Evolutionary conservation across 1,284 basidiomycete genomes (phyloP).

Genomic region (Pterulicium gracile): DNA sequence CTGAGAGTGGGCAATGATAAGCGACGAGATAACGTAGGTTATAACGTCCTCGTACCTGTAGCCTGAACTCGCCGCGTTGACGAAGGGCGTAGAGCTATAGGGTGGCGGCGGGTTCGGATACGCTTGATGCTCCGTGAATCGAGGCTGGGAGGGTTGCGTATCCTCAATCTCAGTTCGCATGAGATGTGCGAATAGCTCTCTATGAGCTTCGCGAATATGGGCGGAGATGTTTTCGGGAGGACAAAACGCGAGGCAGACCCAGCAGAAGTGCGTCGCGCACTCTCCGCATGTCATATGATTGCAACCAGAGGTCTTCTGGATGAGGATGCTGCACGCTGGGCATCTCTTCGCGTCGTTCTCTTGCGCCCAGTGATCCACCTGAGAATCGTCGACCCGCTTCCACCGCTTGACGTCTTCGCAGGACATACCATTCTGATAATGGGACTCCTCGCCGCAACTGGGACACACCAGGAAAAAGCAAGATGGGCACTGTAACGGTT

Average conservation of each 20-base stretch:
- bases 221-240: constrained; percentile 7
- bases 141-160: neutral
- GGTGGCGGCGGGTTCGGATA: neutral
- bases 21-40: too few relatives aligned
- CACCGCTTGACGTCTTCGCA: constrained; percentile 35
- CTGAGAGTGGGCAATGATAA: too few relatives aligned
- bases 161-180: neutral
- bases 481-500: constrained; percentile 53
- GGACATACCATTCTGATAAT: constrained; percentile 32
- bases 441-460: constrained; percentile 51
- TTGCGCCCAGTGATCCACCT: constrained; percentile 39
- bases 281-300: constrained; percentile 16
- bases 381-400: constrained; percentile 18
- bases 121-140: neutral
- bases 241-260: constrained; percentile 14
- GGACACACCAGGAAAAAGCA: constrained; percentile 62
- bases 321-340: constrained; percentile 53
- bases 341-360: constrained; percentile 59
- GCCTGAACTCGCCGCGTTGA: neutral
- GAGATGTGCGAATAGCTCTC: constrained; percentile 4
- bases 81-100: neutral
- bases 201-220: constrained; percentile 11
- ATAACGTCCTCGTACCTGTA: too few relatives aligned
- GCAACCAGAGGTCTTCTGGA: constrained; percentile 40
- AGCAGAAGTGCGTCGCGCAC: constrained; percentile 18